Base-by-base conservation (phyloP, 2,329 filamentous ascomycete species). In the Colletotrichum lentis region DNA sequence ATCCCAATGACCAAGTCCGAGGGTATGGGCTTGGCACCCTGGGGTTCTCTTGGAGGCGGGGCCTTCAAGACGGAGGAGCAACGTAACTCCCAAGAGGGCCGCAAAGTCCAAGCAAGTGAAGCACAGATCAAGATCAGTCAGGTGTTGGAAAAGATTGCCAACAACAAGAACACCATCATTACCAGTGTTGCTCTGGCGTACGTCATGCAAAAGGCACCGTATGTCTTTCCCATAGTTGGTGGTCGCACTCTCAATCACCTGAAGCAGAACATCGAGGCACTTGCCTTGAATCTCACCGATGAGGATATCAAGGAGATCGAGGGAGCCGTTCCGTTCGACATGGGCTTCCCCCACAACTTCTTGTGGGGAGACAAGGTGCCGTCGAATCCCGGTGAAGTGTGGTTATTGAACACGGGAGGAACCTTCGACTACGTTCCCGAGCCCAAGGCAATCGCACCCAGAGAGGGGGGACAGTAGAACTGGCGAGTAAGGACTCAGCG, bases 141-240 rank as follows among this genome's bases (percentile, higher is more conserved):
- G 59, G 80, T 77, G 14, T 76, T 85, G 41, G 81, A 84, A 82
- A 82, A 76, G 35, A 83, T 91, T 53, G 82, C 83, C 54, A 71
- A 73, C 27, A 78, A 79, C 67, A 82, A 82, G 71, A 75, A 76
- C 69, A 82, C 80, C 2, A 71, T 76, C 60, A 78, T 84, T 70
- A 84, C 82, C 18, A 82, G 81, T 69, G 76, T 85, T 64, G 91
- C 91, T 10, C 78, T 94, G 27, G 91, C 91, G 2, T 94, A 94
- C 74, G 88, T 93, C 16, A 85, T 91, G 83, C 84, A 88, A 71
- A 93, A 93, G 79, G 81, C 88, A 0, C 86, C 90, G 0, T 88
- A 92, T 73, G 88, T 93, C 14, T 92, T 92, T 74, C 91, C 91
- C 1, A 88, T 94, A 47, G 82, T 93, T 5, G 91, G 91, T 12